Evolutionary conservation across 306 rosid genomes (phyloP), one percentile per base, ranked within the genome.

Genomic region (Potentilla sterilis): DNA sequence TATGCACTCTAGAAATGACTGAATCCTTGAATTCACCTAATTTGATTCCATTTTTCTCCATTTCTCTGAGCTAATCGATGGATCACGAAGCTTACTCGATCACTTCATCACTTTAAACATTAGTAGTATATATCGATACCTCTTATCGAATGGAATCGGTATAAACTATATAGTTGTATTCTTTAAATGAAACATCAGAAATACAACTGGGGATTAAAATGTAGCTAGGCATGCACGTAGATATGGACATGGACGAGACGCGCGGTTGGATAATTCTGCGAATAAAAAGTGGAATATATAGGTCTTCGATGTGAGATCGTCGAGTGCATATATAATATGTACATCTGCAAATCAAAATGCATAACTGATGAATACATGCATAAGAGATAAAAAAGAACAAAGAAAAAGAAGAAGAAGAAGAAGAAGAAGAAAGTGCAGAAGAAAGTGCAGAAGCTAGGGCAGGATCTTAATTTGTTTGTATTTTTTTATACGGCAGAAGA

Each of bases 301-400:
- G 9, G 66, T 28, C 66, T 21, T 40, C 9, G 37, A 55, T 55
- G 76, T 72, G 76, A 73, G 57, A 73, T 40, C 67, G 40, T 51
- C 9, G 15, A 55, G 12, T 40, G 51, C 66, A 72, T 72, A 40
- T n/a, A n/a, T n/a, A 72, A 54, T 38, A 54, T 21, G n/a, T 54
- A 54, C 4, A 62, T 41, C 76, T 73, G 76, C 76, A 22, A 47
- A 35, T 66, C 49, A 4, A 52, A 21, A 37, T 12, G 35, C 41
- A 61, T 61, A 13, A 34, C 13, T 34, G 41, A 62, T 62, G 41
- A 34, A 62, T 6, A 34, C 37, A 62, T 6, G 14, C 37, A 24
- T 12, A 28, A 5, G 5, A 61, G 14, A 32, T 62, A 0, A 34
- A 34, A 58, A 14, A 7, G 4, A 2, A 28, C 1, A 28, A 28